Base-by-base conservation (phyloP, 331 rosid genomes). In the Pyracantha coccinea region DNA sequence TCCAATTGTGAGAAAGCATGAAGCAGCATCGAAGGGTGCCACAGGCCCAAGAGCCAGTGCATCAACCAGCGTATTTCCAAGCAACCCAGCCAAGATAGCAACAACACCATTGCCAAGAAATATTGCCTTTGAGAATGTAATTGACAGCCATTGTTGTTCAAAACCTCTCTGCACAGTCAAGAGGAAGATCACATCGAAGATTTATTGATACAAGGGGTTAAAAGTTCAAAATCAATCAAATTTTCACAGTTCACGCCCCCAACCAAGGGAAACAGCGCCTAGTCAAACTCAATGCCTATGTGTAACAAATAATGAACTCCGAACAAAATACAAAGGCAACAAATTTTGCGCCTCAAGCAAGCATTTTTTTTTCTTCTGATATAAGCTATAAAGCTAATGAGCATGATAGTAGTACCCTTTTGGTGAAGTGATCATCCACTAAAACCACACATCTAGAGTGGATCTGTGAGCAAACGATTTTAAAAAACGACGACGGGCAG, bases 21-120 rank as follows among this genome's bases (percentile, higher is more conserved):
- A 86, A 77, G 99, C 99, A 67, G 99, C 99, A 72, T 96, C 99
- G 68, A 96, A 96, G 59, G 99, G 99, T 29, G 99, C 97, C 62
- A 96, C 99, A 55, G 99, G 97, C 80, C 99, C 99, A 75, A 96
- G 94, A 81, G 90, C 78, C 76, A 96, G 54, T 13, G 94, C 59
- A 78, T 89, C 97, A 53, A 96, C 99, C 59, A 96, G 97, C 19
- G 89, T 75, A 80, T 96, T 96, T 74, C 99, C 98, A 82, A 92
- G 89, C 78, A 96, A 81, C 57, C 99, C 99, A 80, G 99, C 27
- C 52, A 92, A 28, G 82, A 96, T 96, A 82, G 99, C 99, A 78
- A 89, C 82, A 69, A 96, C 96, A 69, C 99, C 99, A 79, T 96
- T 96, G 79, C 99, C 98, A 82, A 96, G 93, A 86, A 96, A 96